A percentile compares a stretch with the other conserved stretches of the same genome.
Evolutionary conservation across 2,329 filamentous ascomycete species (phyloP).

Genomic region (Epichloe gansuensis): DNA sequence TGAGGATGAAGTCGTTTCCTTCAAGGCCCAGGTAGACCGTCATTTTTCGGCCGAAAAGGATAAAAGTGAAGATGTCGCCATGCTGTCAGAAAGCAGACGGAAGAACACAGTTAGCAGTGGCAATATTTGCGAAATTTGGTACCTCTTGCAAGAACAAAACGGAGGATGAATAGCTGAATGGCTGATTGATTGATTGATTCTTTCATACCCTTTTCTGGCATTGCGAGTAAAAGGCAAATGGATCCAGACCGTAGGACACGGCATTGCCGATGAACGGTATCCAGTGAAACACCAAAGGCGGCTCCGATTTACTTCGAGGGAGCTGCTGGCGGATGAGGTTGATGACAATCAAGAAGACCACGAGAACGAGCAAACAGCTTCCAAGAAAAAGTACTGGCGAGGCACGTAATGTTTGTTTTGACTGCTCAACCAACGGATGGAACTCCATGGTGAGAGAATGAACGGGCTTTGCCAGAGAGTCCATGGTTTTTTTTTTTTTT

Average conservation of each 20-base stretch:
- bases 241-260: constrained; percentile 88
- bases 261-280: constrained; percentile 82
- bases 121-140: neutral
- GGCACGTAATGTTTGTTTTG: too few relatives aligned
- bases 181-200: neutral
- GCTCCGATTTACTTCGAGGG: constrained; percentile 32
- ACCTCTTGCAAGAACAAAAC: neutral
- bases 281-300: constrained; percentile 70
- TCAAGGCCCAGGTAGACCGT: constrained; percentile 73
- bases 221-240: constrained; percentile 72
- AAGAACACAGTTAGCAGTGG: neutral
- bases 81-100: constrained; percentile 38
- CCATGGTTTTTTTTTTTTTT: too few relatives aligned
- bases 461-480: too few relatives aligned
- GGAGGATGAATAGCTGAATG: neutral
- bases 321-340: too few relatives aligned
- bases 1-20: constrained; percentile 85
- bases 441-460: too few relatives aligned
- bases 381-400: too few relatives aligned
- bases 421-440: too few relatives aligned
- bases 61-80: constrained; percentile 85
- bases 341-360: too few relatives aligned
- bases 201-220: constrained; percentile 58
- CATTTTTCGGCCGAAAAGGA: constrained; percentile 78
- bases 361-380: too few relatives aligned